These are phyloP conservation scores for Populus tomentosa DNA, from an alignment of 441 rosid species.

Conservation along the genomic window DNA sequence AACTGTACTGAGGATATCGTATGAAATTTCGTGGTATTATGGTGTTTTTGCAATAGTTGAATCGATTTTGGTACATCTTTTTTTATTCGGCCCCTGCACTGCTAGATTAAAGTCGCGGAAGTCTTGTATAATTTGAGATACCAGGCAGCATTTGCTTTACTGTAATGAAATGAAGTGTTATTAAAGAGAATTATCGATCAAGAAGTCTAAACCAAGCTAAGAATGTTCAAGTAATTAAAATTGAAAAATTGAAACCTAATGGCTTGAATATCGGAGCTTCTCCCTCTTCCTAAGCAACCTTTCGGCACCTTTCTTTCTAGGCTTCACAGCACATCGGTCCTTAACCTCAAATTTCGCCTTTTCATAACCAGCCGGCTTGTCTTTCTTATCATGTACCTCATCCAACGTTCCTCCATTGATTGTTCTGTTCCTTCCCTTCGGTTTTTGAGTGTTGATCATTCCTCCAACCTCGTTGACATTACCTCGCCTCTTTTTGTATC, in stretches of 20 bases:
- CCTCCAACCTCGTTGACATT: not conserved
- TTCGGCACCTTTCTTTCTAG: constrained; percentile 20
- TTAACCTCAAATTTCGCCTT: not conserved
- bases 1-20: not conserved
- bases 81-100: not conserved
- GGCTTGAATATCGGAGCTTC: not conserved
- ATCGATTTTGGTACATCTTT: not conserved
- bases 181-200: no score
- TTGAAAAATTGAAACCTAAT: not conserved
- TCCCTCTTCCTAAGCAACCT: constrained; percentile 18
- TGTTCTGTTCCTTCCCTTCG: not conserved
- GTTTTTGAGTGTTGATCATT: not conserved
- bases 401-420: not conserved
- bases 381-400: not conserved
- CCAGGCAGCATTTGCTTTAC: no score
- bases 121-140: no score
- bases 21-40: not conserved
- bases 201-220: no score
- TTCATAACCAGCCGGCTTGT: not conserved
- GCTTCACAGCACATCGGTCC: not conserved
- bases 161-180: no score
- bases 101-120: no score
- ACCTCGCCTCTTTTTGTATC: no score
- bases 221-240: no score
- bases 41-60: not conserved